phyloP scores from a whole-genome alignment of 2,329 filamentous ascomycete species.

The Rhynchosporium graminicola region DNA sequence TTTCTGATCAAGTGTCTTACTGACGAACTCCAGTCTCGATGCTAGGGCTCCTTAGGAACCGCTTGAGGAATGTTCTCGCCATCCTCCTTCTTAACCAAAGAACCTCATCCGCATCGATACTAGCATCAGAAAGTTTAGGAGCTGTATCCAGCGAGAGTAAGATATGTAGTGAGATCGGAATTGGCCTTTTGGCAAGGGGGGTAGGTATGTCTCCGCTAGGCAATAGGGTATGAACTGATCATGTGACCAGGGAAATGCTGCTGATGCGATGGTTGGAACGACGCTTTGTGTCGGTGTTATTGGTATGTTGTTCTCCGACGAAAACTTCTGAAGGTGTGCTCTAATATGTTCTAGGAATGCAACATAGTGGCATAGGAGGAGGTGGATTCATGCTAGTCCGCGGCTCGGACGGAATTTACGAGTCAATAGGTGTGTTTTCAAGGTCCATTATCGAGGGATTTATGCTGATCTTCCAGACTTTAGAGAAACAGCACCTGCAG shows the following conservation, averaged over 20 bases:
- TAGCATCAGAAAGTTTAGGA: constrained; percentile 38
- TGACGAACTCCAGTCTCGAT: neutral
- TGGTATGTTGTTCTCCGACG: constrained; percentile 42
- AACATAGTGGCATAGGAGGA: constrained; percentile 81
- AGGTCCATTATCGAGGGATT: neutral
- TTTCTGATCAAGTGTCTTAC: neutral
- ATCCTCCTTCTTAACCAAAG: neutral
- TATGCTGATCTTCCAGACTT: constrained; percentile 59
- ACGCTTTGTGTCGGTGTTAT: constrained; percentile 75
- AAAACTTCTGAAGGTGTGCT: neutral
- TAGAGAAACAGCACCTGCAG: constrained; percentile 81
- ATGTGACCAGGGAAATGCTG: constrained; percentile 62
- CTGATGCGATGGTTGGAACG: constrained; percentile 73
- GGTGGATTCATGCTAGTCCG: constrained; percentile 89
- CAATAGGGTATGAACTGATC: constrained; percentile 21
- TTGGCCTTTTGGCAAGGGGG: constrained; percentile 51
- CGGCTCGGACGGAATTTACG: constrained; percentile 71
- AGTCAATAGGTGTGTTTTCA: constrained; percentile 57
- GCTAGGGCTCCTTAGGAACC: neutral
- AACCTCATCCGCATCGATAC: neutral
- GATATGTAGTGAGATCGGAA: constrained; percentile 54
- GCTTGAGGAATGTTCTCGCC: constrained; percentile 1
- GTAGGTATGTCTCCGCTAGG: constrained; percentile 36
- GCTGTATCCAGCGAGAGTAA: constrained; percentile 55
- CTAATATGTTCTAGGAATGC: constrained; percentile 56